Evolutionary conservation across 176 grass and related monocot genomes (phyloP), one percentile per base, ranked within the genome.

Genomic region (Aechmea fasciata): DNA sequence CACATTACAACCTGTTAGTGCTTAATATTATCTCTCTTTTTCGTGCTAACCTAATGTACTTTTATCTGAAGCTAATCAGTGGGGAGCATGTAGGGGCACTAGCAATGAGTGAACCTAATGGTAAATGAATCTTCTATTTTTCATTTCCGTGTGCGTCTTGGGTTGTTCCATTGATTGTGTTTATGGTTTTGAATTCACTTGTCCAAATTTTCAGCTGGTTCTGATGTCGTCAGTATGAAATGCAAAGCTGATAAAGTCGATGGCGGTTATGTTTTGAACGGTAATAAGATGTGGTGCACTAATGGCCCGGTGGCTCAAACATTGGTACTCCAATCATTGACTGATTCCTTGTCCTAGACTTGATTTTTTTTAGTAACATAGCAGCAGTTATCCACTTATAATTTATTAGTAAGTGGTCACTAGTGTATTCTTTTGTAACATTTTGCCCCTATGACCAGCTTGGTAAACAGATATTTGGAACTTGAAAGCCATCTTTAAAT

Each of bases 281-380:
- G 89, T 66, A 97, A 92, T 50, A 97, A 97, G 83, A 97, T 97
- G 93, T 97, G 93, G 93, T 97, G 93, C 74, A 97, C 93, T 14
- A 97, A 97, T 77, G 93, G 93, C 2, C 93, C 93, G 3, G 88
- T 85, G 18, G 93, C 93, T 75, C 86, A 97, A 65, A 92, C 93
- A 47, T 73, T 97, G 84, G 93, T 97, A 85, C 48, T 79, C 8
- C 26, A 8, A 18, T 71, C 33, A 33, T 10, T 48, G 12, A 22
- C 55, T 61, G 15, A 20, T 61, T 61, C 11, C 13, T 61, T 22
- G 14, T 18, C 9, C 55, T 9, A 10, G 9, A 61, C 55, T 61
- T 61, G 55, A 18, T 2, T 61, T n/a, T 19, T n/a, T 61, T 18
- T 61, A 50, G 48, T 4, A 69, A 69, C 48, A 11, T 69, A 49